Base-by-base conservation (phyloP, 805 yeast species). In the Cyberlindnera sargentensis region DNA sequence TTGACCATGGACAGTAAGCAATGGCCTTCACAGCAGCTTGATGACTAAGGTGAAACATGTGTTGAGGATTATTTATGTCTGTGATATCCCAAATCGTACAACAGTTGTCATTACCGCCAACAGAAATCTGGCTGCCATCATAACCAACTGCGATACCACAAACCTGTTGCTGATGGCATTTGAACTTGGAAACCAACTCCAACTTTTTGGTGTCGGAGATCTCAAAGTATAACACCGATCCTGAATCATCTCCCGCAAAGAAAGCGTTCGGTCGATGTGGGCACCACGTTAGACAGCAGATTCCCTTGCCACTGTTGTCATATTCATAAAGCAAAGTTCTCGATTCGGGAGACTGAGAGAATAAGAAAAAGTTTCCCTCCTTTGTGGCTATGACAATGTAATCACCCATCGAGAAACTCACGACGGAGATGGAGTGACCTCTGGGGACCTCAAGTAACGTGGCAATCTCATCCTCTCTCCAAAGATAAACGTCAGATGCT, bases 1-100 rank as follows among this genome's bases (percentile, higher is more conserved):
- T 78, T 20, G 87, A 73, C 96, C 96, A 89, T 0, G 97, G 97
- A 58, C 96, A 90, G 54, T 77, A 90, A 4, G 91, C 84, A 37
- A 90, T 67, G 0, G 96, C 97, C 53, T 89, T 89, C 0, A 90
- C 90, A 0, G 97, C 97, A 2, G 96, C 95, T 3, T 68, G 65
- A 55, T 90, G 97, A 1, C 72, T 76, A 41, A 89, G 65, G 8
- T 62, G 58, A 56, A 71, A 77, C 47, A 65, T 62, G 39, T 75
- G 52, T 24, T 43, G 54, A 8, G 91, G 84, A 0, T 57, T 43
- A 4, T 47, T 36, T 4, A 64, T 45, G 42, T 69, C 57, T 3
- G 65, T 41, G 23, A 84, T 71, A 50, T 84, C 78, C 95, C 95
- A 89, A 2, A 90, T 66, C 1, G 85, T 72, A 46, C 91, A 85